phyloP scores from a whole-genome alignment of 352 stramenopile species.

The Phytopythium boreale region DNA sequence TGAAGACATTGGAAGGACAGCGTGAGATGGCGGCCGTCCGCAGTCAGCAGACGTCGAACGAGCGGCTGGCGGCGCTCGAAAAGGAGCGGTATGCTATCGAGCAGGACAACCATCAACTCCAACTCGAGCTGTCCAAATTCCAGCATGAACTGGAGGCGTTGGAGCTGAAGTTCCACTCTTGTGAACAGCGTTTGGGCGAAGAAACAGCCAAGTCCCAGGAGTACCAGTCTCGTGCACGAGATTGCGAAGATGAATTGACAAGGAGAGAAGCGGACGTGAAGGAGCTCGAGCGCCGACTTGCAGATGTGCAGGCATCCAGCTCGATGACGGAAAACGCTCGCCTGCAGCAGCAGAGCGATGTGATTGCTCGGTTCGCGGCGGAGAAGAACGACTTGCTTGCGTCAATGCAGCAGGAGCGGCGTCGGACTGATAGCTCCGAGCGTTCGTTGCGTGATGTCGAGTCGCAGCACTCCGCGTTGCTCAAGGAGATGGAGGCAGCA shows the following conservation, averaged over 20 bases:
- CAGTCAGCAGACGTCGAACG: slow-evolving; percentile 49
- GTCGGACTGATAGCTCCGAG: slow-evolving; percentile 28
- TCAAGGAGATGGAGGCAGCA: slow-evolving; percentile 38
- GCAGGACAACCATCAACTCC: slow-evolving; percentile 50
- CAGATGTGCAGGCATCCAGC: slow-evolving; percentile 22
- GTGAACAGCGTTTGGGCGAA: slow-evolving; percentile 30
- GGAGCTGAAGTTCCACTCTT: slow-evolving; percentile 40
- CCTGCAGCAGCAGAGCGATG: slow-evolving; percentile 37
- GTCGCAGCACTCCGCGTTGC: slow-evolving; percentile 21
- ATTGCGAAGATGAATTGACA: slow-evolving; percentile 22
- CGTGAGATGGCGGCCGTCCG: slow-evolving; percentile 34
- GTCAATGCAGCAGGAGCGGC: slow-evolving; percentile 40
- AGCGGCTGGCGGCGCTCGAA: slow-evolving; percentile 50
- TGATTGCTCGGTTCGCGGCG: slow-evolving; percentile 29
- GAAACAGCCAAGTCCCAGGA: slow-evolving; percentile 35
- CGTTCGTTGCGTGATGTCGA: slow-evolving; percentile 24
- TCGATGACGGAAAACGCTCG: slow-evolving; percentile 32
- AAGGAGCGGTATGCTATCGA: slow-evolving; percentile 52
- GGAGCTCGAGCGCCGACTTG: slow-evolving; percentile 45
- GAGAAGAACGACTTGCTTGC: slow-evolving; percentile 48
- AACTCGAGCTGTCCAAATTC: slow-evolving; percentile 34
- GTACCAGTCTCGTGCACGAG: slow-evolving; percentile 25
- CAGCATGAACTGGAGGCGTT: slow-evolving; percentile 48
- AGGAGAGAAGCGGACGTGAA: slow-evolving; percentile 25
- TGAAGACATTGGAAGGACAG: slow-evolving; percentile 28